These are phyloP conservation scores for Lachnellula occidentalis DNA, from an alignment of 2,329 filamentous ascomycete species.

Conservation along the genomic window DNA sequence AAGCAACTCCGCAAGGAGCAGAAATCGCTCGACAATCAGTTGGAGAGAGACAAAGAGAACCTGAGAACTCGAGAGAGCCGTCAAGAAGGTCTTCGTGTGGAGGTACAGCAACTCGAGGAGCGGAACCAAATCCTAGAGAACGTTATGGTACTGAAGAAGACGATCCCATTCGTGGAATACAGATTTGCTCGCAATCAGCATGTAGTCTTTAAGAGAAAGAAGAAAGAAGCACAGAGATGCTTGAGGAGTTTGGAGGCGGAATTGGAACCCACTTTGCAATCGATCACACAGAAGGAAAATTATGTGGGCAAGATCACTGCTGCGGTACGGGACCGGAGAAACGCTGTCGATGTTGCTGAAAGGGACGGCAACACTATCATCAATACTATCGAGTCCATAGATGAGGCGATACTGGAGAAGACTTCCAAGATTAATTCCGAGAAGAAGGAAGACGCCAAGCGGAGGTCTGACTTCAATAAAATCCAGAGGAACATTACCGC, in stretches of 20 bases:
- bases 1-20: slow-evolving; percentile 66
- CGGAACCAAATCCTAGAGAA: slow-evolving; percentile 61
- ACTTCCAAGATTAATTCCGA: slow-evolving; percentile 45
- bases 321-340: slow-evolving; percentile 50
- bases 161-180: slow-evolving; percentile 62
- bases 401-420: slow-evolving; percentile 34
- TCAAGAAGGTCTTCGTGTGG: slow-evolving; percentile 67
- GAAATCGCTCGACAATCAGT: slow-evolving; percentile 55
- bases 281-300: slow-evolving; percentile 62
- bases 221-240: slow-evolving; percentile 49
- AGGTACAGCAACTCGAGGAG: slow-evolving; percentile 78
- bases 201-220: slow-evolving; percentile 48
- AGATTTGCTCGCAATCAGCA: slow-evolving; percentile 45
- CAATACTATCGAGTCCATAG: slow-evolving; percentile 39
- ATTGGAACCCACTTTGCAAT: slow-evolving; percentile 62
- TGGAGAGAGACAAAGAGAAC: slow-evolving; percentile 54
- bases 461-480: slow-evolving; percentile 45
- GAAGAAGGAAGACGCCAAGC: slow-evolving; percentile 40
- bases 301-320: slow-evolving; percentile 57
- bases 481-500: slow-evolving; percentile 53
- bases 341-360: slow-evolving; percentile 50
- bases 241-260: slow-evolving; percentile 54
- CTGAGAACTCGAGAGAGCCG: slow-evolving; percentile 65
- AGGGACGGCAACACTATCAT: slow-evolving; percentile 41
- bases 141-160: slow-evolving; percentile 59